Conservation (phyloP, 352 stramenopile genomes). For the Globisporangium splendens region DNA sequence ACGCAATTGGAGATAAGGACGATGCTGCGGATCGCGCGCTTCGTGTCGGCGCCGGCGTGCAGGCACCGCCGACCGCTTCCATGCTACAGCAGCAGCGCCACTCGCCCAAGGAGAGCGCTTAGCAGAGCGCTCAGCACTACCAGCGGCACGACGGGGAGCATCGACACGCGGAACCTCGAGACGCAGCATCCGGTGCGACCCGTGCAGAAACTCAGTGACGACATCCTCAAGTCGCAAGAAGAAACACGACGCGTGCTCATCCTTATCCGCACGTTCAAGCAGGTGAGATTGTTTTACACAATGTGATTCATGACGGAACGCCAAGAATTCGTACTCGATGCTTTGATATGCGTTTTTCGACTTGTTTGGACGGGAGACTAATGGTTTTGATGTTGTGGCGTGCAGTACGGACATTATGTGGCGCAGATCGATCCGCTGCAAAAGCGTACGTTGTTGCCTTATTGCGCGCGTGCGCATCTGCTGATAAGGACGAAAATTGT, state of each 20-base stretch:
- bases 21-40: constrained; percentile 19
- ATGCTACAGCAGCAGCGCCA: constrained; percentile 5
- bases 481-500: too few relatives aligned
- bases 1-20: not conserved
- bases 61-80: not conserved
- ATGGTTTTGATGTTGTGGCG: not conserved
- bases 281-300: constrained; percentile 27
- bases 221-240: constrained; percentile 82
- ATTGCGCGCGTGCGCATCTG: too few relatives aligned
- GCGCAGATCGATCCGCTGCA: constrained; percentile 87
- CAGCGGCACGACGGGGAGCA: not conserved
- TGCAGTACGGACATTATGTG: constrained; percentile 80
- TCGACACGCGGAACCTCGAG: constrained; percentile 15
- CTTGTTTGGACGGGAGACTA: not conserved
- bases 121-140: not conserved
- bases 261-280: constrained; percentile 87
- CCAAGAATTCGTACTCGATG: too few relatives aligned
- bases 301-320: too few relatives aligned
- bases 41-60: not conserved
- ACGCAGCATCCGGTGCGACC: constrained; percentile 12
- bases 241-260: constrained; percentile 78
- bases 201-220: constrained; percentile 69
- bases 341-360: not conserved
- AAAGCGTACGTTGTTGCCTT: constrained; percentile 38
- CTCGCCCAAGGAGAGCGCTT: not conserved